phyloP scores from a whole-genome alignment of 805 yeast genomes.

The Candida incommunis region DNA sequence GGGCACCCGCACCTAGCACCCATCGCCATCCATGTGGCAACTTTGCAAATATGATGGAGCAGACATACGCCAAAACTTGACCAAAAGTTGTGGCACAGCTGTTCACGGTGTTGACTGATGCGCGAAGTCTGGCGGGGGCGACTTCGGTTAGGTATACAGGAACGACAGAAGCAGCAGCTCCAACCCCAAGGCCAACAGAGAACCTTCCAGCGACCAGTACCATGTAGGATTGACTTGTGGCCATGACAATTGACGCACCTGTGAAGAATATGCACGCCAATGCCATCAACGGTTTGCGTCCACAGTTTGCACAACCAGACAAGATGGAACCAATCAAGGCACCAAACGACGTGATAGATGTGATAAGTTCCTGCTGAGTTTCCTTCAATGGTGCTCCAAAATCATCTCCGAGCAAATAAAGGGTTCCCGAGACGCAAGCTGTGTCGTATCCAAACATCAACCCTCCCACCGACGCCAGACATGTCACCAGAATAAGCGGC shows the following conservation, averaged over 20 bases:
- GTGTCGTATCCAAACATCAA: slow-evolving; percentile 97
- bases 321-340: slow-evolving; percentile 66
- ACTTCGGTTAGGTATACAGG: slow-evolving; percentile 86
- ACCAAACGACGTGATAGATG: slow-evolving; percentile 90
- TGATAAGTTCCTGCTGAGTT: slow-evolving; percentile 79
- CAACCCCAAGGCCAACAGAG: slow-evolving; percentile 93
- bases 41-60: slow-evolving; percentile 43
- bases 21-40: slow-evolving; percentile 82
- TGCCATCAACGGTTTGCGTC: slow-evolving; percentile 74
- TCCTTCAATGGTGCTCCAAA: slow-evolving; percentile 43
- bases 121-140: slow-evolving; percentile 85
- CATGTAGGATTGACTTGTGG: slow-evolving; percentile 71
- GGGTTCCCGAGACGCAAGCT: slow-evolving; percentile 88
- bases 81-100: slow-evolving; percentile 90
- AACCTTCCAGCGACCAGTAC: slow-evolving; percentile 86
- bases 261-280: slow-evolving; percentile 71
- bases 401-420: slow-evolving; percentile 73
- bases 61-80: slow-evolving; percentile 84
- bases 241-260: slow-evolving; percentile 73
- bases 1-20: slow-evolving; percentile 75
- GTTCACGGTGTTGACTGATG: slow-evolving; percentile 78
- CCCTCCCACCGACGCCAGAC: slow-evolving; percentile 74
- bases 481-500: not conserved
- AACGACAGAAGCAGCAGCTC: slow-evolving; percentile 82
- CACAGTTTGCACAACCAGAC: slow-evolving; percentile 74